A percentile compares a stretch with the other conserved stretches of the same genome.
phyloP scores from a whole-genome alignment of 1,139 yeast genomes.

The Pichia sp. region DNA sequence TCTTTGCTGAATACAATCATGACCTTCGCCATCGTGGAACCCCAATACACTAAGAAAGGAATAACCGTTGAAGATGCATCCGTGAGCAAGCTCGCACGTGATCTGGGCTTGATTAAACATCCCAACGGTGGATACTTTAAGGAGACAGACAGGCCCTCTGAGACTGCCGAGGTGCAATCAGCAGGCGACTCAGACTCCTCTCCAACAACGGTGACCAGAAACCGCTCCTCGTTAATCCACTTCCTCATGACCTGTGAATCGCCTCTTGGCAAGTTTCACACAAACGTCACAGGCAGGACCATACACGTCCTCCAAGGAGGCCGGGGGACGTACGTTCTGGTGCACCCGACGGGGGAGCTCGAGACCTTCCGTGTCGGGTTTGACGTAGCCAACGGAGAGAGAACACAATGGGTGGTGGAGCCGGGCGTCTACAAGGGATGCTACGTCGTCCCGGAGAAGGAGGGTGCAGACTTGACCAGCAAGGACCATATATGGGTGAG shows the following conservation, averaged over 20 bases:
- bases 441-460: conserved; percentile 34
- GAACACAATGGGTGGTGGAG: conserved; percentile 53
- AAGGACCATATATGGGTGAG: conserved; percentile 42
- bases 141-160: conserved; percentile 43
- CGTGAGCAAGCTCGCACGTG: conserved; percentile 20
- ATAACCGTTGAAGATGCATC: conserved; percentile 7
- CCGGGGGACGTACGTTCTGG: conserved; percentile 44
- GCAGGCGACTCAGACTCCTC: background rate
- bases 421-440: conserved; percentile 51
- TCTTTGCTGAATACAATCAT: background rate
- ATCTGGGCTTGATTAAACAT: conserved; percentile 36
- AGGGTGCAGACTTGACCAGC: conserved; percentile 24
- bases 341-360: conserved; percentile 42
- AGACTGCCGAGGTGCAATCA: background rate
- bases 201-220: background rate
- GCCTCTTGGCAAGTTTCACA: conserved; percentile 44
- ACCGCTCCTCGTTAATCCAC: conserved; percentile 38
- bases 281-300: conserved; percentile 40
- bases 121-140: conserved; percentile 49
- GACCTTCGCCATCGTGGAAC: conserved; percentile 14
- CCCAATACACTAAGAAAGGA: conserved; percentile 18
- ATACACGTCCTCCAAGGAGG: conserved; percentile 48
- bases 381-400: conserved; percentile 39
- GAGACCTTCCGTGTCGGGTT: conserved; percentile 47
- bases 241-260: conserved; percentile 43